Base-by-base conservation (phyloP, 73 alveolate species). In the Blepharisma stoltei region DNA sequence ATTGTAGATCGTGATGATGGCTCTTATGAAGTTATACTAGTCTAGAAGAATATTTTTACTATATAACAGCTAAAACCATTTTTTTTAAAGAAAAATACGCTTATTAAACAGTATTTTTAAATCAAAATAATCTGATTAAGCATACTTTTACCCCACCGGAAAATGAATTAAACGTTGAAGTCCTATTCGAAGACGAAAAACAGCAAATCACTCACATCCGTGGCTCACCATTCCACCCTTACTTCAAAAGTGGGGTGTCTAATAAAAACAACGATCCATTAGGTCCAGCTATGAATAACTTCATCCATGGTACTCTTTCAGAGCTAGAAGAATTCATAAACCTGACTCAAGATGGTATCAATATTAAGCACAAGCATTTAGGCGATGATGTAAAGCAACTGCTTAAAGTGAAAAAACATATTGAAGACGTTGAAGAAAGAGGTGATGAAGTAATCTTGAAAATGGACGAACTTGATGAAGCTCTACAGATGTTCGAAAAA, bases 261-360 rank as follows among this genome's bases (percentile, higher is more conserved):
- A 90, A 96, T 44, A 91, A 86, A 8, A 87, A 83, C 82, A 97
- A 97, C 85, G 87, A 85, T 38, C 82, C 92, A 69, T 86, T 94
- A 6, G 99, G 99, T 7, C 96, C 97, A 80, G 92, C 91, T 65
- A 88, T 95, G 96, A 88, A 86, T 50, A 94, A 90, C 71, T 97
- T 87, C 88, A 77, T 97, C 46, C 53, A 84, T 14, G 27, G 73
- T n/a, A 86, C 90, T 47, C 85, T 87, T 65, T 92, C 88, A 54
- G 93, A 90, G 55, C 80, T 93, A 54, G 83, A 84, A 55, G 82
- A 76, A 41, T 85, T 88, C 82, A 87, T 93, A 41, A 78, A 54
- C n/a, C 85, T 65, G 50, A 87, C 97, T 0, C 77, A 86, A 52
- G 93, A 93, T 55, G 94, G 89, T 27, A 88, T 88, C 70, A 75